A percentile compares a stretch with the other conserved stretches of the same genome.
These are phyloP conservation scores for Phialophora tarda DNA, from an alignment of 2,329 filamentous ascomycete species.

Conservation along the genomic window DNA sequence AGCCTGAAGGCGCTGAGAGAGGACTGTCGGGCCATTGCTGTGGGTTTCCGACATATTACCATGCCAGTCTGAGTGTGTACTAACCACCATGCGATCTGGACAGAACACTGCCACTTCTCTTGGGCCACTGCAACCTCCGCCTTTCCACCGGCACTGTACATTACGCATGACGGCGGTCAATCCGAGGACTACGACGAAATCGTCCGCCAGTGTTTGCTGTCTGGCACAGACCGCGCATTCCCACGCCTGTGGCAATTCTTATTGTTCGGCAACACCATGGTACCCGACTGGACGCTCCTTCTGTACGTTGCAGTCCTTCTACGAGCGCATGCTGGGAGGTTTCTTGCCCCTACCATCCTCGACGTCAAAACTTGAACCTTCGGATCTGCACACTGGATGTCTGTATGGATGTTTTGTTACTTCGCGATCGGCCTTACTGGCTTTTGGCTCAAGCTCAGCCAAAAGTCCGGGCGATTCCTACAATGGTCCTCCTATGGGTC, in stretches of 20 bases:
- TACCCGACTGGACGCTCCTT: not conserved
- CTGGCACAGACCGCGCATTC: not conserved
- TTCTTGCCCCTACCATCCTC: not conserved
- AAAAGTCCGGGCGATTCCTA: not conserved
- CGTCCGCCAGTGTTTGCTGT: not conserved
- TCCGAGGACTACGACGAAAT: not conserved
- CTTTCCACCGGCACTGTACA: not conserved
- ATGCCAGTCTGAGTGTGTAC: too few relatives aligned
- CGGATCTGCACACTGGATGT: not conserved
- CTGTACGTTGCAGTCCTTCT: not conserved
- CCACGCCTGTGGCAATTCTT: conserved; percentile 1
- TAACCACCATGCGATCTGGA: not conserved
- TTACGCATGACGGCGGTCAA: not conserved
- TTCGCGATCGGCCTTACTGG: not conserved
- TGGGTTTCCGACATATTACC: not conserved
- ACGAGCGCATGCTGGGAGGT: not conserved
- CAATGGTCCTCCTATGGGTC: not conserved
- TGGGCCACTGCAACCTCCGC: not conserved
- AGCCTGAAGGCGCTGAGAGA: not conserved
- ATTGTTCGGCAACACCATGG: not conserved
- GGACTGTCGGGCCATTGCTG: not conserved
- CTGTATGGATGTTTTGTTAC: not conserved
- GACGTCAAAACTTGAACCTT: not conserved
- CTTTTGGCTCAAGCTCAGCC: not conserved
- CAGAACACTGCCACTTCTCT: not conserved